Conservation (phyloP, 2,329 filamentous ascomycete genomes). For the Chrysoporthe deuterocubensis region DNA sequence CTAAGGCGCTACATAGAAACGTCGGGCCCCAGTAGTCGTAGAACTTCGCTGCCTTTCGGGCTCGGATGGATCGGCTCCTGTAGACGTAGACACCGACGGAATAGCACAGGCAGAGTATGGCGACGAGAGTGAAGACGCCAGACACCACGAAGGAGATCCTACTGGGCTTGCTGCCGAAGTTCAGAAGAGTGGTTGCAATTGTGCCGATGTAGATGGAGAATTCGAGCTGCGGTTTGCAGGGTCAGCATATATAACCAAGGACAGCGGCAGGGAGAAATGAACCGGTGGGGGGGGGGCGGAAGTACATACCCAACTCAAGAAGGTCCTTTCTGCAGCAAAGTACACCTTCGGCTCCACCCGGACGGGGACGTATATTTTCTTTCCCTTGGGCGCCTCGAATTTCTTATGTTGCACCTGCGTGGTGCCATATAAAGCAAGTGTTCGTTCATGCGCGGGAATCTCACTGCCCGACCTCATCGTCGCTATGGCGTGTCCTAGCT, state of each 20-base stretch:
- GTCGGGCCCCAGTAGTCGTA: constrained; percentile 90
- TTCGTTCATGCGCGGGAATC: constrained; percentile 61
- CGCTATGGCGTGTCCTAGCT: constrained; percentile 51
- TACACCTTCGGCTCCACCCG: constrained; percentile 97
- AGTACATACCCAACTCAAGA: constrained; percentile 81
- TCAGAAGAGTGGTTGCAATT: constrained; percentile 81
- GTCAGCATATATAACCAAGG: neutral
- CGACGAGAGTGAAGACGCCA: constrained; percentile 80
- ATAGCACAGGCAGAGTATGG: constrained; percentile 79
- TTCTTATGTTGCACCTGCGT: constrained; percentile 60
- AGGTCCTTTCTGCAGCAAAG: constrained; percentile 94
- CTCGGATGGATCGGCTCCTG: constrained; percentile 83
- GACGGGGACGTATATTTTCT: constrained; percentile 94
- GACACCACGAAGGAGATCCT: constrained; percentile 68
- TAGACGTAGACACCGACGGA: constrained; percentile 84
- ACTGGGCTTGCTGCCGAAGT: constrained; percentile 69
- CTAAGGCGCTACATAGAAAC: constrained; percentile 72
- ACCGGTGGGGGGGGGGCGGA: neutral
- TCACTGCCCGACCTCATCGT: constrained; percentile 59
- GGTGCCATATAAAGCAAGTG: constrained; percentile 56
- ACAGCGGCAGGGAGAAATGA: no score
- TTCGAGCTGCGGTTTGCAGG: constrained; percentile 67
- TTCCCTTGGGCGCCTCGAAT: constrained; percentile 77
- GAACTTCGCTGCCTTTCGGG: constrained; percentile 82
- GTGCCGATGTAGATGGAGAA: constrained; percentile 93